Conservation (phyloP, 306 rosid species). For the Purshia tridentata region DNA sequence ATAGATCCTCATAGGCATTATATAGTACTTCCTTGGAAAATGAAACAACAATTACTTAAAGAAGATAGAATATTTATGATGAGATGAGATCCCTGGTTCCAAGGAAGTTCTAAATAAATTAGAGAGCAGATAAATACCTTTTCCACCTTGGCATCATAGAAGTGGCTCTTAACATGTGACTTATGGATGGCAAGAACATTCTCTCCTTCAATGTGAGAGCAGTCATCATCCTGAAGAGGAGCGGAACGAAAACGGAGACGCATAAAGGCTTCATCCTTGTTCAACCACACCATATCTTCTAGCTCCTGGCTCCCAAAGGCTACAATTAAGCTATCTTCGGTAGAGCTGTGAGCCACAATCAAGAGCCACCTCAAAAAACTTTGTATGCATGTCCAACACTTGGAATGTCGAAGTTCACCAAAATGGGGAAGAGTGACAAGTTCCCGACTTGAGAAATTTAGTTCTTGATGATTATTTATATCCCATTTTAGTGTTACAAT, state of each 20-base stretch:
- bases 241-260: constrained; percentile 13
- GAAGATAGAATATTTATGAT: background rate
- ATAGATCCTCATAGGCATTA: background rate
- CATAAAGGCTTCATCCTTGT: constrained; percentile 12
- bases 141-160: constrained; percentile 26
- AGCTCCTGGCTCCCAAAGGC: constrained; percentile 21
- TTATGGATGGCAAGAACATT: constrained; percentile 19
- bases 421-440: background rate
- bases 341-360: constrained; percentile 22
- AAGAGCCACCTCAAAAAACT: constrained; percentile 8
- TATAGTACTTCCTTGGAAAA: background rate
- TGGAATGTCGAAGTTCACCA: background rate
- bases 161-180: constrained; percentile 16
- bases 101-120: background rate
- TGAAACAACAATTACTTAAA: background rate
- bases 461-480: background rate
- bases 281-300: constrained; percentile 26
- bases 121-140: constrained; percentile 15
- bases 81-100: background rate
- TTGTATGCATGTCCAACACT: background rate
- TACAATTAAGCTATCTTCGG: constrained; percentile 17
- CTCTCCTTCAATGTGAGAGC: constrained; percentile 26
- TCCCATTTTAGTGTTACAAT: background rate
- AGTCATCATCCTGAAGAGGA: constrained; percentile 25
- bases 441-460: background rate